Base-by-base conservation (phyloP, 2,329 filamentous ascomycete species). In the Eutypa lata region DNA sequence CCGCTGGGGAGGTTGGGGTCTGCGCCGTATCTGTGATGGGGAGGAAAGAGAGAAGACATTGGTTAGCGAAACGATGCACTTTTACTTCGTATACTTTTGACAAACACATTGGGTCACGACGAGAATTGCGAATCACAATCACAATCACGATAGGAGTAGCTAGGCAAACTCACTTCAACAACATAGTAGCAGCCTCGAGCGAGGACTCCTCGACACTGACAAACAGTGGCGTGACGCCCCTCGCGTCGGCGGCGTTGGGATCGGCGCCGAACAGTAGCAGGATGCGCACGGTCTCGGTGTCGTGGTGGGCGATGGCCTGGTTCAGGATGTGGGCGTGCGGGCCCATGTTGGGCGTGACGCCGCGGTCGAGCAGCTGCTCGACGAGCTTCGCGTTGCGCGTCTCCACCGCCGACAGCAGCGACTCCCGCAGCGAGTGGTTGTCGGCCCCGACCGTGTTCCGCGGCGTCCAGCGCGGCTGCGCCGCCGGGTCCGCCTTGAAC, bases 251-350 rank as follows among this genome's bases (percentile, higher is more conserved):
- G 2, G 69, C 67, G 59, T 86, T 84, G n/a, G 80, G 74, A 50
- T 84, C 76, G 1, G 79, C 80, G 0, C 81, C 80, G 56, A 82
- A 84, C 21, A 80, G 69, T 3, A 86, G 73, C 2, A 86, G 69
- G 1, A 84, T 67, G 0, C 81, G 78, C 21, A 84, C 68, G 38
- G 71, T 76, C 65, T 85, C 82, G 1, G 72, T 59, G 51, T 86
- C 82, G 18, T 74, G 73, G 42, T 73, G 71, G 28, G 75, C 56
- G 13, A 84, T 70, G 1, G 82, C 80, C 53, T 83, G 79, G 53
- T 76, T 77, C 7, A 86, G 72, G 2, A 78, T 71, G 50, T 79
- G 71, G 14, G 74, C 64, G 0, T 81, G 76, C 0, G 71, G 57
- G 0, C 73, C 73, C 1, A 73, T 73, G 52, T 81, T 76, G 6